These are phyloP conservation scores for Phytophthora megakarya DNA, from an alignment of 352 stramenopile species.

Conservation along the genomic window DNA sequence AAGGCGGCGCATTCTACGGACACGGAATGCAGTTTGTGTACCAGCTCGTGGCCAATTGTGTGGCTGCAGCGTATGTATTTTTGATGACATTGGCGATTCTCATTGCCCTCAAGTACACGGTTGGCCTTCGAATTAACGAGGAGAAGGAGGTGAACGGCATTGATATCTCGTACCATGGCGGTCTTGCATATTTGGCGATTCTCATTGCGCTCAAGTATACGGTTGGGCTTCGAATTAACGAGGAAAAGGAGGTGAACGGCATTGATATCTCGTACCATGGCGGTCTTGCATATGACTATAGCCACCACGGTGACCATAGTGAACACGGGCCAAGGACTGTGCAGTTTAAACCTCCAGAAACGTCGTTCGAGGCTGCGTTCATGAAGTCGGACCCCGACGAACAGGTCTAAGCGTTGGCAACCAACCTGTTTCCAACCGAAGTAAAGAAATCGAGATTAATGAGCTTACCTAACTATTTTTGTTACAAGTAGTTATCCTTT, in stretches of 20 bases:
- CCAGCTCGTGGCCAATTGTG: constrained; percentile 59
- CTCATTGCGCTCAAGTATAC: too few relatives aligned
- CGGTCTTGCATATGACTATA: too few relatives aligned
- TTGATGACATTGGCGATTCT: constrained; percentile 73
- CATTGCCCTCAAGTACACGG: constrained; percentile 67
- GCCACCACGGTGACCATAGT: constrained; percentile 30
- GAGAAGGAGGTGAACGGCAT: constrained; percentile 83
- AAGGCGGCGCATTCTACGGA: constrained; percentile 62
- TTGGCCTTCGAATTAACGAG: constrained; percentile 70
- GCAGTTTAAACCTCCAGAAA: constrained; percentile 2
- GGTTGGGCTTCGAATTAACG: too few relatives aligned
- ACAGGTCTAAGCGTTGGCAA: too few relatives aligned
- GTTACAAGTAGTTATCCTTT: too few relatives aligned
- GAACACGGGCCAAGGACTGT: constrained; percentile 10
- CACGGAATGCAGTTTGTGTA: constrained; percentile 50
- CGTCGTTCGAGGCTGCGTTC: constrained; percentile 4
- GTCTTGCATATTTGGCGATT: constrained; percentile 70
- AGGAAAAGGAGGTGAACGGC: too few relatives aligned
- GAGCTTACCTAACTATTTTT: too few relatives aligned
- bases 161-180: constrained; percentile 80
- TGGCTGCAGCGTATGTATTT: constrained; percentile 68
- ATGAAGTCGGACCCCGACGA: constrained; percentile 1
- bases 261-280: too few relatives aligned
- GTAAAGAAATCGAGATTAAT: too few relatives aligned
- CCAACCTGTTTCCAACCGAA: too few relatives aligned